Conservation (phyloP, 1,284 basidiomycete species). For the Malassezia equina region DNA sequence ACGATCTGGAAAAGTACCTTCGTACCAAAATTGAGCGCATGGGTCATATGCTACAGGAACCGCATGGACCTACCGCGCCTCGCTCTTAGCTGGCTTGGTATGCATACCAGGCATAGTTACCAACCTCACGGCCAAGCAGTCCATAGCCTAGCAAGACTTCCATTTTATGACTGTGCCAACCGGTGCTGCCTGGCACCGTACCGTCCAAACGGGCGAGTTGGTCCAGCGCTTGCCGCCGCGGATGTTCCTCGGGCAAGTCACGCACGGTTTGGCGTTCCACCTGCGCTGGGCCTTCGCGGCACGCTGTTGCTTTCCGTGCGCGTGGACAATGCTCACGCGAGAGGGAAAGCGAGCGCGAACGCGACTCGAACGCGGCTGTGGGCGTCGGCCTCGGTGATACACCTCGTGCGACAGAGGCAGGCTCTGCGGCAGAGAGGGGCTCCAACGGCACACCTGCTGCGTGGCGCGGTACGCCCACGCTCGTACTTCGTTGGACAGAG, state of each 20-base stretch:
- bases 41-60: conserved; percentile 78
- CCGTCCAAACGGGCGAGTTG: conserved; percentile 70
- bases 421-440: not conserved
- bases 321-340: conserved; percentile 18
- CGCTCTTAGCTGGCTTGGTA: conserved; percentile 16
- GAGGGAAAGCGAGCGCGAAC: conserved; percentile 29
- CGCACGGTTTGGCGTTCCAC: conserved; percentile 50
- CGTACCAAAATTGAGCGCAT: conserved; percentile 89
- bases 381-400: not conserved
- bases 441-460: not conserved
- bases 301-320: conserved; percentile 11
- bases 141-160: conserved; percentile 84
- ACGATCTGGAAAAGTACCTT: conserved; percentile 87
- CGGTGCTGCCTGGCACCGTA: conserved; percentile 75
- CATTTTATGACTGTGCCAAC: conserved; percentile 96
- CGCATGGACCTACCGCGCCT: not conserved
- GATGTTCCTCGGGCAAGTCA: conserved; percentile 58
- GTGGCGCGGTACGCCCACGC: not conserved
- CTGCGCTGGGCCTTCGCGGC: not conserved
- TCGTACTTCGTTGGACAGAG: not conserved
- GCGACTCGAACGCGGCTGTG: conserved; percentile 4
- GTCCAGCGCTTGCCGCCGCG: conserved; percentile 61
- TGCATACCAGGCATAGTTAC: conserved; percentile 59
- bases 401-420: not conserved
- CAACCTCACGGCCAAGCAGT: conserved; percentile 80